Evolutionary conservation across 352 stramenopile genomes (phyloP).

Genomic region (Phytophthora multivora): DNA sequence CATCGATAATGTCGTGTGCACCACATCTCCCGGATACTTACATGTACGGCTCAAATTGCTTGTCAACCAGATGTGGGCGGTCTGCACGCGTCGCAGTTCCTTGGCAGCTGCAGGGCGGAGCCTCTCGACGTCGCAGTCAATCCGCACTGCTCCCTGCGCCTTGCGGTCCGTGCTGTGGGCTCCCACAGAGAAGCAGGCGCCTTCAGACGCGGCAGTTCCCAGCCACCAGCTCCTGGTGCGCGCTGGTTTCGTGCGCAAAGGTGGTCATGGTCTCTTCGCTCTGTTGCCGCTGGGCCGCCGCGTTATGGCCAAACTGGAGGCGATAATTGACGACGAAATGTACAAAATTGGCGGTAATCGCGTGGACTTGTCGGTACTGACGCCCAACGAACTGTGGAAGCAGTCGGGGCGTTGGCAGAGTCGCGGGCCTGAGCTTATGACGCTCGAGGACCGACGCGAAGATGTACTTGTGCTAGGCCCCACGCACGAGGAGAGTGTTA

Average conservation of each 20-base stretch:
- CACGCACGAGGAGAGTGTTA: slow-evolving; percentile 88
- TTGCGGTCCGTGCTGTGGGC: slow-evolving; percentile 68
- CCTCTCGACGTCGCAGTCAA: slow-evolving; percentile 22
- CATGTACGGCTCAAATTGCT: slow-evolving; percentile 9
- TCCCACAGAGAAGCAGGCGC: slow-evolving; percentile 77
- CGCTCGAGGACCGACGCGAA: slow-evolving; percentile 74
- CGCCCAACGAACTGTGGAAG: slow-evolving; percentile 80
- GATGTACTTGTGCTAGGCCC: slow-evolving; percentile 72
- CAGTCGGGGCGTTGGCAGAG: slow-evolving; percentile 83
- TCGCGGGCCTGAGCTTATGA: slow-evolving; percentile 84
- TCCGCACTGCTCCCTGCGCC: slow-evolving; percentile 21
- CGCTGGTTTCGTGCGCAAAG: slow-evolving; percentile 88
- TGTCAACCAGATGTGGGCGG: slow-evolving; percentile 29
- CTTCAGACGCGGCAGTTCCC: slow-evolving; percentile 76
- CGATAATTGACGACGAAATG: slow-evolving; percentile 86
- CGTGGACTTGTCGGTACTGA: slow-evolving; percentile 79
- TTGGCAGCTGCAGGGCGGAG: slow-evolving; percentile 2
- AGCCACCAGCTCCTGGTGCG: slow-evolving; percentile 88
- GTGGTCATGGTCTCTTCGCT: slow-evolving; percentile 77
- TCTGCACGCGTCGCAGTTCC: slow-evolving; percentile 11
- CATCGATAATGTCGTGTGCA: slow-evolving; percentile 9
- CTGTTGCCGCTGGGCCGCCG: slow-evolving; percentile 80
- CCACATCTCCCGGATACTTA: slow-evolving; percentile 8
- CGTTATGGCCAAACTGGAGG: slow-evolving; percentile 80
- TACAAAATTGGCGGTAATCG: slow-evolving; percentile 80